These are phyloP conservation scores for Chrysochromulina tobinii DNA, from an alignment of 78 protist genomes.

Conservation along the genomic window DNA sequence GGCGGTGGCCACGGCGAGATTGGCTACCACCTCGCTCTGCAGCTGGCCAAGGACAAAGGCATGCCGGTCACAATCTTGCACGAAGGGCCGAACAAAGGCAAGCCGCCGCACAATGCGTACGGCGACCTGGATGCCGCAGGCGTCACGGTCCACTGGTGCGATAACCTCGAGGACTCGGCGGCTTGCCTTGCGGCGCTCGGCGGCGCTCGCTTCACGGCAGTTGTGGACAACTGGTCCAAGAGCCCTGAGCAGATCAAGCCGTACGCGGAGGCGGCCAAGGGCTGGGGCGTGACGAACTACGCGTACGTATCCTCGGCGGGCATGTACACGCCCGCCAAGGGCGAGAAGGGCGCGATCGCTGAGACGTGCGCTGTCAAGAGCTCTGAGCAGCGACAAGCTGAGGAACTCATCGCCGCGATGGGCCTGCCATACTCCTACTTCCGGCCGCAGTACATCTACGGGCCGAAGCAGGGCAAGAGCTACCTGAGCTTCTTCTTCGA, in stretches of 20 bases:
- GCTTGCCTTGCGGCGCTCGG: not conserved
- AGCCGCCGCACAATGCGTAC: not conserved
- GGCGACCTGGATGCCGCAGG: not conserved
- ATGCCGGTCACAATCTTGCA: not conserved
- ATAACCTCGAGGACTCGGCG: not conserved
- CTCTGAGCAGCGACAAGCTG: constrained; percentile 10
- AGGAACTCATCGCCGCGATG: not conserved
- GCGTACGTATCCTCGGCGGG: constrained; percentile 34
- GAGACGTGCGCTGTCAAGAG: constrained; percentile 1
- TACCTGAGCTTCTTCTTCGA: constrained; percentile 31
- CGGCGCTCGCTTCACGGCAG: not conserved
- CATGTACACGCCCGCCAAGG: constrained; percentile 5
- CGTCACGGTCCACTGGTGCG: not conserved
- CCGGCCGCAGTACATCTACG: constrained; percentile 41
- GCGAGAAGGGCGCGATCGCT: not conserved
- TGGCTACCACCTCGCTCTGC: constrained; percentile 15
- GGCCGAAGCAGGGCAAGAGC: constrained; percentile 24
- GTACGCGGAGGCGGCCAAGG: not conserved
- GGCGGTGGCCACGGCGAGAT: constrained; percentile 39
- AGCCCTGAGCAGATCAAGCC: not conserved
- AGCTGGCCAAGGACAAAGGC: not conserved
- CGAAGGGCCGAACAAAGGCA: not conserved
- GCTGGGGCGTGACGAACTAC: not conserved
- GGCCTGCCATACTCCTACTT: constrained; percentile 13
- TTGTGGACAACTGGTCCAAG: constrained; percentile 26